Conservation (phyloP, 176 grass and related monocot genomes). For the Themeda triandra region DNA sequence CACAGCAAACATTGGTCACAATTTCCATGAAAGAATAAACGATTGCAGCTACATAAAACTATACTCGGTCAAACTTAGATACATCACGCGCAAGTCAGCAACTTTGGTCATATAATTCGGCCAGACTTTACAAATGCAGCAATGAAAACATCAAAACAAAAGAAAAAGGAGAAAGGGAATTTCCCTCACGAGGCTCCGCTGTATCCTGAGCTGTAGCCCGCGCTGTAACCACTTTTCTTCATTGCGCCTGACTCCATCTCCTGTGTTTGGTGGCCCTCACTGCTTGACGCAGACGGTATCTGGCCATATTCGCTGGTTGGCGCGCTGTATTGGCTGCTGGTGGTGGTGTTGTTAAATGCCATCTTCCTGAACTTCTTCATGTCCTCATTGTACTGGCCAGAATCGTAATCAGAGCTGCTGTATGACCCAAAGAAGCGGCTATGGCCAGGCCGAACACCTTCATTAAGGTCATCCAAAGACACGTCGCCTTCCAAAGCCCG, state of each 20-base stretch:
- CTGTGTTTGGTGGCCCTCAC: slow-evolving; percentile 64
- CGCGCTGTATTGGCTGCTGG: slow-evolving; percentile 84
- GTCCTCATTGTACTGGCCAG: slow-evolving; percentile 78
- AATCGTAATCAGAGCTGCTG: slow-evolving; percentile 79
- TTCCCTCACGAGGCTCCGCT: slow-evolving; percentile 43
- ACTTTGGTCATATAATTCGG: slow-evolving; percentile 33
- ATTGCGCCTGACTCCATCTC: slow-evolving; percentile 59
- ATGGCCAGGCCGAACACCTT: slow-evolving; percentile 69
- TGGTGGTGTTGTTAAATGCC: slow-evolving; percentile 61
- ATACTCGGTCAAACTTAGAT: slow-evolving; percentile 40
- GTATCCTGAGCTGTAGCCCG: slow-evolving; percentile 58
- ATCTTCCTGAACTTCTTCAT: slow-evolving; percentile 90
- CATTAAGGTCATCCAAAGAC: slow-evolving; percentile 83
- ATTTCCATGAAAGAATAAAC: slow-evolving; percentile 50
- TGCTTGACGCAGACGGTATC: slow-evolving; percentile 79
- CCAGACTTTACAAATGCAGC: slow-evolving; percentile 48
- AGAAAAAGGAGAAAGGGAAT: background rate
- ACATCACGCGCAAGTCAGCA: slow-evolving; percentile 45
- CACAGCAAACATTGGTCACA: slow-evolving; percentile 28
- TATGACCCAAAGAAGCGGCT: slow-evolving; percentile 76
- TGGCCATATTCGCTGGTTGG: slow-evolving; percentile 88
- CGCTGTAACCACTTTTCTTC: slow-evolving; percentile 45
- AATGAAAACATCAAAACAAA: background rate
- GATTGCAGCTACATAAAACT: slow-evolving; percentile 43
- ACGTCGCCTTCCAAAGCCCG: slow-evolving; percentile 87